These are phyloP conservation scores for Acanthochlamys bracteata DNA, from an alignment of 106 monocot genomes.

Conservation along the genomic window DNA sequence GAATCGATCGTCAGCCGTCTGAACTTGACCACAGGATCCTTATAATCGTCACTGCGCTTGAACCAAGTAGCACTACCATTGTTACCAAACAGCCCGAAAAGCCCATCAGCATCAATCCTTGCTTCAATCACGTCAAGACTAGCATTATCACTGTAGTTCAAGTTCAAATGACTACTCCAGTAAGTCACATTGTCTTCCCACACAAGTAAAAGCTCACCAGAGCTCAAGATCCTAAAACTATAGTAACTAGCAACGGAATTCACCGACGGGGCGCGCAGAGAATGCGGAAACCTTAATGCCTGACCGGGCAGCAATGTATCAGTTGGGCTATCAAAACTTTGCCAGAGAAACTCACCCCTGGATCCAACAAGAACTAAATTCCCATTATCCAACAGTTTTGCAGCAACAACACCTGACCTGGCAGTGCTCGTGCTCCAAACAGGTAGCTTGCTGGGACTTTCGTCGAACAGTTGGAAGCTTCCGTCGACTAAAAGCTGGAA, in stretches of 20 bases:
- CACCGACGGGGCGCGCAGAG: constrained; percentile 20
- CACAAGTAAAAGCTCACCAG: constrained; percentile 27
- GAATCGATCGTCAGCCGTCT: constrained; percentile 26
- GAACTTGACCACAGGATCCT: constrained; percentile 25
- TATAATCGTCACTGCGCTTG: constrained; percentile 24
- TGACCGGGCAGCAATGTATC: constrained; percentile 34
- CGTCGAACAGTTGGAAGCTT: constrained; percentile 23
- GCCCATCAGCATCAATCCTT: constrained; percentile 19
- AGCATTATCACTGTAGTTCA: background rate
- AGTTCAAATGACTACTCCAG: constrained; percentile 22
- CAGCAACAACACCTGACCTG: constrained; percentile 10
- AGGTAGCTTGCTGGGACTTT: background rate
- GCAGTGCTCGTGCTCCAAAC: constrained; percentile 37
- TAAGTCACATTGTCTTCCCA: constrained; percentile 48
- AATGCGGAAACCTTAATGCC: constrained; percentile 22
- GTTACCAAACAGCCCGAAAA: constrained; percentile 24
- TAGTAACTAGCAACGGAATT: constrained; percentile 29
- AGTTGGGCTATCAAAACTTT: constrained; percentile 30
- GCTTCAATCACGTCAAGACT: constrained; percentile 11
- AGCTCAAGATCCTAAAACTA: constrained; percentile 19
- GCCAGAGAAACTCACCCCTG: constrained; percentile 17
- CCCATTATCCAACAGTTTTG: constrained; percentile 18
- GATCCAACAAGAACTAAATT: constrained; percentile 20
- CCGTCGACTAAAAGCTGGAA: constrained; percentile 28
- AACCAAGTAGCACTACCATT: constrained; percentile 11